phyloP scores from a whole-genome alignment of 2,329 filamentous ascomycete genomes.

The Sclerotinia subarctica region DNA sequence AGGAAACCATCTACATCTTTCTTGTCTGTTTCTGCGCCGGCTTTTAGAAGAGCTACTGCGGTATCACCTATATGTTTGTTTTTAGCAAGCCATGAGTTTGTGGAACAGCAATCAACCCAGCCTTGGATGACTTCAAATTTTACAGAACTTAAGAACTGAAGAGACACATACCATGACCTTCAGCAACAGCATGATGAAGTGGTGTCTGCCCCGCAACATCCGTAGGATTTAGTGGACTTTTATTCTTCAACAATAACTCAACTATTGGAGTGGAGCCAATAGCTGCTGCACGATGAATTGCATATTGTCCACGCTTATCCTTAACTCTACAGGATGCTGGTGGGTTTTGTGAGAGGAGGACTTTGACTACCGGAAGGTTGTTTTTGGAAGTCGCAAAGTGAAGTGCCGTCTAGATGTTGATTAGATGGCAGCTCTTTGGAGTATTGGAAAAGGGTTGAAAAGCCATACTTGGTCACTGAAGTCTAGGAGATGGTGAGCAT shows the following conservation, averaged over 20 bases:
- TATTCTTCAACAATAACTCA: constrained; percentile 70
- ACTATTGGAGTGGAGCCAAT: constrained; percentile 87
- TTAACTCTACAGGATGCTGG: constrained; percentile 73
- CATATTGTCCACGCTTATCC: constrained; percentile 83
- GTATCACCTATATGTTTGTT: constrained; percentile 60
- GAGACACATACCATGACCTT: constrained; percentile 59
- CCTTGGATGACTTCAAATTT: not conserved
- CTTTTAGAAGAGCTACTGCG: constrained; percentile 76
- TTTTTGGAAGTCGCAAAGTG: constrained; percentile 91
- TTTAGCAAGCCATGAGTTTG: not conserved
- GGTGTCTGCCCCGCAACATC: constrained; percentile 83
- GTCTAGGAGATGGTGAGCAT: constrained; percentile 44
- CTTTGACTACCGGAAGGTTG: constrained; percentile 76
- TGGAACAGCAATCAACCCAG: not conserved
- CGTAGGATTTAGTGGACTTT: constrained; percentile 77
- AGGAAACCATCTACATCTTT: constrained; percentile 67
- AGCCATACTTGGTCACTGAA: constrained; percentile 59
- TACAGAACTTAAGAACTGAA: not conserved
- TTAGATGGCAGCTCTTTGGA: constrained; percentile 12
- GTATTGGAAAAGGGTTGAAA: constrained; percentile 3
- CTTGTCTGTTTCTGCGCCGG: constrained; percentile 78
- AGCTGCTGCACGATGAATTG: constrained; percentile 88
- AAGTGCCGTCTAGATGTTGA: constrained; percentile 64
- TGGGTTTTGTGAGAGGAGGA: constrained; percentile 67
- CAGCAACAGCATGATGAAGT: constrained; percentile 81